A percentile compares a stretch with the other conserved stretches of the same genome.
phyloP scores from a whole-genome alignment of 192 early-diverging fungal species.

The Linnemannia exigua region DNA sequence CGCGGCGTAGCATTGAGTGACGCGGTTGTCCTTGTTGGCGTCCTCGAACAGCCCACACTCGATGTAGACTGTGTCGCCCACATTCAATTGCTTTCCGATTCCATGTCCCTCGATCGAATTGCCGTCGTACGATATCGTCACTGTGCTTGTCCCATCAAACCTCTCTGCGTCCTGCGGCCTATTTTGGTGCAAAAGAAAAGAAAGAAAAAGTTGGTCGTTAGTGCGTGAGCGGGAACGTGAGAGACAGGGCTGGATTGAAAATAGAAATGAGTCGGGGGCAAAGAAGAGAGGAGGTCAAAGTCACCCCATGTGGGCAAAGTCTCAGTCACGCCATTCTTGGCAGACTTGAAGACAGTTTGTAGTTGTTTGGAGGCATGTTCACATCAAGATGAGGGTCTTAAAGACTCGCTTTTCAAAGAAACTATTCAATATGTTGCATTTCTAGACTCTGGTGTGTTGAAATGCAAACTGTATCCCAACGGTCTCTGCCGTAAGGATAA shows the following conservation, averaged over 20 bases:
- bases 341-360: neutral
- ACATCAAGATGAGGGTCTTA: too few species aligned
- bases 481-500: too few species aligned
- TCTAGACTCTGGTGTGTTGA: too few species aligned
- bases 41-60: conserved; percentile 55
- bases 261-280: neutral
- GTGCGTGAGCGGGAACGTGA: neutral
- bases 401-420: too few species aligned
- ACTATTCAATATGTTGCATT: too few species aligned
- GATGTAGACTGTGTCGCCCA: conserved; percentile 56
- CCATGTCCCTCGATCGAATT: conserved; percentile 37
- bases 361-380: too few species aligned
- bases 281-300: neutral
- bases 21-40: conserved; percentile 32
- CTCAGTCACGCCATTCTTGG: conserved; percentile 14
- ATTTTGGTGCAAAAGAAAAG: neutral
- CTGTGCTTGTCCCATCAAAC: conserved; percentile 32
- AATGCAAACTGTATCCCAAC: too few species aligned
- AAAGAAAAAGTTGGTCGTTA: neutral
- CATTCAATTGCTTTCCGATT: conserved; percentile 43
- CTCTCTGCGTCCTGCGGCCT: conserved; percentile 59
- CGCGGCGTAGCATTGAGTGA: conserved; percentile 52
- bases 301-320: conserved; percentile 2
- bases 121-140: conserved; percentile 54
- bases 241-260: neutral